These are phyloP conservation scores for Lasiosphaeria miniovina DNA, from an alignment of 495 filamentous ascomycete species.

Conservation along the genomic window DNA sequence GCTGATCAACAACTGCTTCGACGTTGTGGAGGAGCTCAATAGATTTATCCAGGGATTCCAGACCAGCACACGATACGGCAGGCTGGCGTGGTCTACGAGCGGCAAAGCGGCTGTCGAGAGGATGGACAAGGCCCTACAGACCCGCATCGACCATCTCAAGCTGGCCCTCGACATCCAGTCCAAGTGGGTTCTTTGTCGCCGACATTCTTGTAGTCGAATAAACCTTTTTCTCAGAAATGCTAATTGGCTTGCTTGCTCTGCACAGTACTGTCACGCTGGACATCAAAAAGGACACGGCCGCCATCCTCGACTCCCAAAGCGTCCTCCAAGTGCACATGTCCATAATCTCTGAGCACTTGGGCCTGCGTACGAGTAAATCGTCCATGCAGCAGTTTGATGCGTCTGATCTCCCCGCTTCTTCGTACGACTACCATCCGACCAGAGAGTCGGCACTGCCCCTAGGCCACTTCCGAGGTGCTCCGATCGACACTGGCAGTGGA, in stretches of 20 bases:
- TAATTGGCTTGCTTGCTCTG: not conserved
- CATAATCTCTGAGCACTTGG: not conserved
- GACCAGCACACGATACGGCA: not conserved
- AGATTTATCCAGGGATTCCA: not conserved
- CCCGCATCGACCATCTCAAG: not conserved
- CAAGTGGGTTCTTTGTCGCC: not conserved
- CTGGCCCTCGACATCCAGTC: not conserved
- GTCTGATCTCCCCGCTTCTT: not conserved
- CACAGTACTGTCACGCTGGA: not conserved
- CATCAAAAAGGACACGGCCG: not conserved
- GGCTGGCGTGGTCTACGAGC: not conserved
- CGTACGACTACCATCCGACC: not conserved
- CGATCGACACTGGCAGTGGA: too few species aligned
- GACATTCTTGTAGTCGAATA: not conserved
- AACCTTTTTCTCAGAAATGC: not conserved
- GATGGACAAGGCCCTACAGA: not conserved
- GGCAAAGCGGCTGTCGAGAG: not conserved
- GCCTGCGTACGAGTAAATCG: not conserved
- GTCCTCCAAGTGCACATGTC: not conserved
- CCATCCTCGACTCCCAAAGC: not conserved
- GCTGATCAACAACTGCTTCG: not conserved
- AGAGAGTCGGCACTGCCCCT: not conserved
- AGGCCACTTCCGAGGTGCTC: too few species aligned
- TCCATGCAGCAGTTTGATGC: not conserved
- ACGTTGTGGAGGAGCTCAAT: not conserved